These are phyloP conservation scores for Thymus mandschuricus DNA, from an alignment of 257 asterid genomes.

Conservation along the genomic window DNA sequence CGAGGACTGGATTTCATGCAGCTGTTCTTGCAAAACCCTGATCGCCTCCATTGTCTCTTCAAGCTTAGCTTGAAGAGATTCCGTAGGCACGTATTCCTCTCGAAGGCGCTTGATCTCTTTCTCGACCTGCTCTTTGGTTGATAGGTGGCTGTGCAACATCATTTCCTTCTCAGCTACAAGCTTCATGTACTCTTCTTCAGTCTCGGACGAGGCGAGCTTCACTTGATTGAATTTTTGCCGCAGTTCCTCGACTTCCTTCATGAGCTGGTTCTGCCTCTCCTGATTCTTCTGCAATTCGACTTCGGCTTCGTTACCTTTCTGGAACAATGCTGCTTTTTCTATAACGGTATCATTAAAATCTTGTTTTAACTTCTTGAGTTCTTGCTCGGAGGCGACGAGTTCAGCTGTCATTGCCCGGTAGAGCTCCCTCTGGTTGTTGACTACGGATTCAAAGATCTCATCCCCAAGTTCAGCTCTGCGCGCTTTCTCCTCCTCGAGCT, in stretches of 20 bases:
- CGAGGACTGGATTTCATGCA: slow-evolving; percentile 42
- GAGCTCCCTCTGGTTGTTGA: slow-evolving; percentile 57
- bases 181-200: slow-evolving; percentile 56
- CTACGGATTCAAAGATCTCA: slow-evolving; percentile 59
- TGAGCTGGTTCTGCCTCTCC: slow-evolving; percentile 52
- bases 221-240: slow-evolving; percentile 47
- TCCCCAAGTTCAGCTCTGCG: slow-evolving; percentile 42
- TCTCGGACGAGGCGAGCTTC: slow-evolving; percentile 44
- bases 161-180: slow-evolving; percentile 54
- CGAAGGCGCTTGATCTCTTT: slow-evolving; percentile 44
- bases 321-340: slow-evolving; percentile 51
- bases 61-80: slow-evolving; percentile 54
- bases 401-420: slow-evolving; percentile 61
- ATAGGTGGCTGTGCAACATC: slow-evolving; percentile 34
- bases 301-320: slow-evolving; percentile 65
- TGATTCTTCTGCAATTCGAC: slow-evolving; percentile 36
- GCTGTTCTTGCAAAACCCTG: slow-evolving; percentile 58
- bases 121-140: slow-evolving; percentile 48
- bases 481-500: slow-evolving; percentile 52
- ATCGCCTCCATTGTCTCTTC: slow-evolving; percentile 59
- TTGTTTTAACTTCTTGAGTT: slow-evolving; percentile 56
- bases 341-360: slow-evolving; percentile 57
- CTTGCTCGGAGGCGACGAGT: slow-evolving; percentile 53
- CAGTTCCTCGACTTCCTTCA: slow-evolving; percentile 50
- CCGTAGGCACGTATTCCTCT: slow-evolving; percentile 44